Evolutionary conservation across 2,329 filamentous ascomycete species (phyloP), one percentile per base, ranked within the genome.

Genomic region (Diaporthe ilicicola): DNA sequence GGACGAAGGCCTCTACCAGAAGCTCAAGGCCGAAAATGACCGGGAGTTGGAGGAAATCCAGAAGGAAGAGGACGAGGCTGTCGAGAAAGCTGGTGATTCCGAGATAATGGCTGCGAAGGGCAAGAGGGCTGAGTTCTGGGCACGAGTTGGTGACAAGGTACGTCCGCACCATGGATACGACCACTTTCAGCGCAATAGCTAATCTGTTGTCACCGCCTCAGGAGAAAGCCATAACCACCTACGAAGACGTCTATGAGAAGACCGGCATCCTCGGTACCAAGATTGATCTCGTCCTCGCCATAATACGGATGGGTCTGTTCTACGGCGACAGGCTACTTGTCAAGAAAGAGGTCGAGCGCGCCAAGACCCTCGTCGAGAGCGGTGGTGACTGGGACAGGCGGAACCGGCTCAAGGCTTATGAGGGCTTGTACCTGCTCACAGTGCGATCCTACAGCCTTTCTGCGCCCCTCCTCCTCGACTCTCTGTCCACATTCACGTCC

Each of bases 321-420:
- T 99, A 97, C 80, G 94, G 95, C 75, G 96, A 99, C 83, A 95
- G 94, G 83, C 82, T 92, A 50, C 89, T 96, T 69, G 95, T 97
- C 61, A 97, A 97, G 90, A 97, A 97, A 88, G 93, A 94, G 72
- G 89, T 98, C 56, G 94, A 97, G 78, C 92, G 95, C 53, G 95
- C 95, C 76, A 94, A 93, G 84, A 89, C 93, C 4, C 88, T 99
- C 64, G 95, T 99, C 42, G 96, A 99, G 80, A 93, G 93, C 75
- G 96, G 96, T 76, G 96, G 96, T 81, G 96, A 99, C 83, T 99
- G 96, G 96, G 96, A 99, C 82, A 93, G 96, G 75, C 92, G 96
- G 81, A 99, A 99, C 86, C 92, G 96, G 73, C 90, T 99, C 79
- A 99, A 99, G 91, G 96, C 96, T 75, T 99, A 99, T 88, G 94